phyloP scores from a whole-genome alignment of 768 basidiomycete species.

The Podaxis pistillaris region DNA sequence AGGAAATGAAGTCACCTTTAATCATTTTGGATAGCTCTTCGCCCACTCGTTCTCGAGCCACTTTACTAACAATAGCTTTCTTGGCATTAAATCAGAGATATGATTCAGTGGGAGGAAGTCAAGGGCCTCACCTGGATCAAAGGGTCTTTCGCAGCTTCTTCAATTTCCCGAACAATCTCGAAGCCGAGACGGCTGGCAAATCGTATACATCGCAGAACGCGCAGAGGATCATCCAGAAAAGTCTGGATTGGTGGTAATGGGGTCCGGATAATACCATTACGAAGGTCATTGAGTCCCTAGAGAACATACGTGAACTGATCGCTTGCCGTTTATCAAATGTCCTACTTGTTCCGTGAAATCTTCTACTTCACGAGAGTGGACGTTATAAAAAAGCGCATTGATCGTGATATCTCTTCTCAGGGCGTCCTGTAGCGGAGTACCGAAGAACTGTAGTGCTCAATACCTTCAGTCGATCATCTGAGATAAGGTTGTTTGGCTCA shows the following conservation, averaged over 20 bases:
- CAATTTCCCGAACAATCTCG: constrained; percentile 65
- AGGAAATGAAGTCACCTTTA: constrained; percentile 49
- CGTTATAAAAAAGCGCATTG: constrained; percentile 94
- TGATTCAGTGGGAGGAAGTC: constrained; percentile 24
- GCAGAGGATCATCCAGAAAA: constrained; percentile 90
- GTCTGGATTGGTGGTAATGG: constrained; percentile 86
- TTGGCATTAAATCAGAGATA: constrained; percentile 33
- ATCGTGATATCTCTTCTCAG: constrained; percentile 90
- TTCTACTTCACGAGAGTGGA: constrained; percentile 82
- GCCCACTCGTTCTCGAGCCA: constrained; percentile 88
- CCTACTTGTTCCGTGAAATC: constrained; percentile 79
- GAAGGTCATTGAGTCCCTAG: constrained; percentile 85
- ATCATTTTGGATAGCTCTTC: constrained; percentile 95
- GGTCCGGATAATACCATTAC: constrained; percentile 77
- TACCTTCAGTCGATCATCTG: neutral
- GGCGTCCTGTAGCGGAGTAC: constrained; percentile 91
- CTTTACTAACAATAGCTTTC: constrained; percentile 69
- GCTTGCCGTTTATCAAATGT: neutral
- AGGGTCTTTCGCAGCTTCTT: constrained; percentile 56
- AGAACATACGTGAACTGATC: constrained; percentile 14
- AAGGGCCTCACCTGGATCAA: constrained; percentile 56
- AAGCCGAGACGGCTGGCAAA: constrained; percentile 94
- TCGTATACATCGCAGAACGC: constrained; percentile 86
- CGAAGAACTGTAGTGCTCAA: constrained; percentile 62
- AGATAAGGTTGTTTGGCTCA: constrained; percentile 36